A percentile compares a stretch with the other conserved stretches of the same genome.
Evolutionary conservation across 2,329 filamentous ascomycete genomes (phyloP).

Genomic region (Acrodontium crateriforme): DNA sequence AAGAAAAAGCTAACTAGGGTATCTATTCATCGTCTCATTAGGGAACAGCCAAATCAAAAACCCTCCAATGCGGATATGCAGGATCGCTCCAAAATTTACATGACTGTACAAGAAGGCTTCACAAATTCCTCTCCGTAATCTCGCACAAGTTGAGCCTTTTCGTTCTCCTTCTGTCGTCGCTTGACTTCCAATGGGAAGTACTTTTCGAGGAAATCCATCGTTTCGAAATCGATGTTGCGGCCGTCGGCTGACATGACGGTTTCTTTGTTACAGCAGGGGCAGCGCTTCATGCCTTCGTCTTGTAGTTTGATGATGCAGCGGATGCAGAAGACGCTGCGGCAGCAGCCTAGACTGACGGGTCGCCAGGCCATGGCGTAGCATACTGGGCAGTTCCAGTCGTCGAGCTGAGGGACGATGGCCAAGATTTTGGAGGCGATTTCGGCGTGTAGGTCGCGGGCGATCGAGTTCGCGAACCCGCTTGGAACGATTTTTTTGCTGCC

Average conservation of each 20-base stretch:
- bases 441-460: conserved; percentile 63
- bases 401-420: conserved; percentile 62
- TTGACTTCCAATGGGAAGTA: conserved; percentile 67
- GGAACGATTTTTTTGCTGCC: conserved; percentile 39
- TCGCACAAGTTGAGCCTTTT: conserved; percentile 53
- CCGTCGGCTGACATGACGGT: conserved; percentile 58
- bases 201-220: conserved; percentile 55
- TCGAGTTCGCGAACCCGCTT: conserved; percentile 48
- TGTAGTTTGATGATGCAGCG: conserved; percentile 72
- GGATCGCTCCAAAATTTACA: conserved; percentile 15
- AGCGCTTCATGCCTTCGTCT: conserved; percentile 49
- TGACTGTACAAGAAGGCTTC: conserved; percentile 16
- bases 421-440: conserved; percentile 61
- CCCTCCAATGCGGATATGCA: no score
- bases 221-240: conserved; percentile 51
- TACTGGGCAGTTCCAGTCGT: conserved; percentile 71
- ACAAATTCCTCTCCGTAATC: conserved; percentile 23
- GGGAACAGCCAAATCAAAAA: no score
- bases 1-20: no score
- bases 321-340: conserved; percentile 70
- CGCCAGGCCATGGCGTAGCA: conserved; percentile 70
- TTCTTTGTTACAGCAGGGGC: conserved; percentile 61
- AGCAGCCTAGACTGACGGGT: conserved; percentile 58
- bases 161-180: conserved; percentile 49
- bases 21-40: no score